Base-by-base conservation (phyloP, 2,329 filamentous ascomycete species). In the Calonectria montana region DNA sequence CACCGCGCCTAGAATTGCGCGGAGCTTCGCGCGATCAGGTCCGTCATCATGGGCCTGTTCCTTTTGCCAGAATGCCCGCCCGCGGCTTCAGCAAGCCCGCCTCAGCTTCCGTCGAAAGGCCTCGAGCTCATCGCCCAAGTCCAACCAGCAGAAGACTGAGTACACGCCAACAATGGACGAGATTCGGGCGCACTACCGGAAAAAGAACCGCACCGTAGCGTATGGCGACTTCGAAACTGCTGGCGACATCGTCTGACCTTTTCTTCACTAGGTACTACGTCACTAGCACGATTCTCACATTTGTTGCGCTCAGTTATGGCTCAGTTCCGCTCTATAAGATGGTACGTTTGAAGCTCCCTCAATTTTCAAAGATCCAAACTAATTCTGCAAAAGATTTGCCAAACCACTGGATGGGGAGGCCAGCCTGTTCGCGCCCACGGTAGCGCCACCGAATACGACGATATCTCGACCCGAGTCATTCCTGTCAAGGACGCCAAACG, bases 271-370 rank as follows among this genome's bases (percentile, higher is more conserved):
- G 91, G 83, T 93, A 91, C 85, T 97, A 96, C 81, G 90, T 92
- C 16, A 83, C 96, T 74, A 95, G 93, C 81, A 87, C 94, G 73
- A 95, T 96, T 70, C 85, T 97, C 65, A 94, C 93, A 67, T 96
- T 94, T 6, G 92, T 95, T 23, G 94, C 94, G 4, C 85, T 97
- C 41, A 93, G 94, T 1, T 97, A 97, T 80, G 94, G 94, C 76
- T 95, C 93, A 13, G 94, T 97, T 61, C 94, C 94, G 2, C 86
- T 97, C 82, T 97, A 97, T 84, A 96, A 96, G 83, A 96, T 95
- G 93, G 93, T 94, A 82, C 47, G 83, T 67, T 13, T n/a, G 9
- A 16, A 39, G 29, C 35, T 39, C 7, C n/a, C 16, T 12, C 6
- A 8, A 8, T 0, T 5, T 18, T 1, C 16, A 37, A n/a, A 18